phyloP scores from a whole-genome alignment of 352 stramenopile genomes.

The Pythium rhizo-oryzae region DNA sequence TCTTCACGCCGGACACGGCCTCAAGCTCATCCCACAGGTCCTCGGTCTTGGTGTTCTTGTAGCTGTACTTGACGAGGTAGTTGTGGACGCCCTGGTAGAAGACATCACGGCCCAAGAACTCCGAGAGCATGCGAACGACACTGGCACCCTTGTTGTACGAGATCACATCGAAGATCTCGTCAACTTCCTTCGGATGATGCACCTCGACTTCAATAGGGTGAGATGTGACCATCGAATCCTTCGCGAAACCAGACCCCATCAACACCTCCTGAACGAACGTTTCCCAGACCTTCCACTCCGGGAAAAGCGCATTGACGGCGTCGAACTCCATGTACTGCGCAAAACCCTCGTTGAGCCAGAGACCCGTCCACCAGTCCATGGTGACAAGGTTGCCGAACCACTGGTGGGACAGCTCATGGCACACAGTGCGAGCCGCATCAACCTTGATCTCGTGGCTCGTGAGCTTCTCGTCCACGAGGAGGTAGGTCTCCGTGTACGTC shows the following conservation, averaged over 20 bases:
- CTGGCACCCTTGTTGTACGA: constrained; percentile 93
- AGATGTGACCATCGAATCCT: constrained; percentile 91
- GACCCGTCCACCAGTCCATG: constrained; percentile 96
- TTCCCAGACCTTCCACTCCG: constrained; percentile 95
- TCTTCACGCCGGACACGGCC: constrained; percentile 86
- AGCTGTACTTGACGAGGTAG: constrained; percentile 95
- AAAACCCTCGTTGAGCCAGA: constrained; percentile 99
- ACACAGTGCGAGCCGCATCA: constrained; percentile 93
- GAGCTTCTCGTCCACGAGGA: constrained; percentile 82
- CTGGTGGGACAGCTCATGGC: constrained; percentile 98
- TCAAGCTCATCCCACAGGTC: constrained; percentile 96
- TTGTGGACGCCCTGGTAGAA: constrained; percentile 88
- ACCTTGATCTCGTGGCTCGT: constrained; percentile 62
- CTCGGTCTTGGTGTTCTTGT: constrained; percentile 95
- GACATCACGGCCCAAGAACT: constrained; percentile 67
- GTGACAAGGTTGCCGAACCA: constrained; percentile 98
- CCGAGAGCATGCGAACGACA: constrained; percentile 72
- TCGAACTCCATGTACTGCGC: constrained; percentile 96
- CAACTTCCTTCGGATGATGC: constrained; percentile 92
- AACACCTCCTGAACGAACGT: constrained; percentile 89
- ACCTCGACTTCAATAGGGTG: constrained; percentile 97
- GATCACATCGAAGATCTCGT: constrained; percentile 99
- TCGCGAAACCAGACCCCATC: constrained; percentile 82
- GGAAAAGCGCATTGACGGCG: constrained; percentile 92
- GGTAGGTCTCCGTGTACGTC: constrained; percentile 94